Base-by-base conservation (phyloP, 768 basidiomycete genomes). In the Pisolithus albus region DNA sequence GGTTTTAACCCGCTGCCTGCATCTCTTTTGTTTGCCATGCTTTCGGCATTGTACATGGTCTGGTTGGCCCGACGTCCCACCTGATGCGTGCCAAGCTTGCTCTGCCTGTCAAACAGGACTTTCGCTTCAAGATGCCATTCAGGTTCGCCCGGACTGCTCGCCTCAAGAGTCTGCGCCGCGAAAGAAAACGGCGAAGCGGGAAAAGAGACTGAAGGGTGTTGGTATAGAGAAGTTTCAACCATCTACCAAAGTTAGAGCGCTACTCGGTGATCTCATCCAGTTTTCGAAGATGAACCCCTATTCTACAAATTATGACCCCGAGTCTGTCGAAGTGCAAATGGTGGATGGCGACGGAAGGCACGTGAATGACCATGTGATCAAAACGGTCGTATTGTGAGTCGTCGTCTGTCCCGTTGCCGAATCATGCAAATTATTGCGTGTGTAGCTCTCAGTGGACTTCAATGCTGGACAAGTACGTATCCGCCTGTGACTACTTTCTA, bases 371-470 rank as follows among this genome's bases (percentile, higher is more conserved):
- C 82, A 81, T 4, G 63, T 82, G 32, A 72, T 87, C 48, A 98
- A 99, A 74, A 94, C 92, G 4, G 87, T 98, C 39, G 94, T 98
- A 48, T 98, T 98, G 89, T 97, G 65, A 68, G 92, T 79, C 28
- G 4, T 41, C 26, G 49, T 40, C 52, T 45, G 57, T 54, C 47
- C 60, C 19, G 50, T 58, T 50, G n/a, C 47, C 38, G 54, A 49
- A 46, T 15, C 50, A 42, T 43, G 46, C 59, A 64, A 24, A 59
- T 44, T 34, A 24, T 42, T 50, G 47, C 40, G 44, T 40, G 30
- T 47, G 15, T 63, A 93, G 91, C 68, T 93, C 91, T 5, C 92
- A 94, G 65, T 95, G 92, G 92, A 95, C 92, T 4, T 78, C 80
- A 34, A 94, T 94, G 92, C 81, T 94, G 36, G 90, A 92, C 70